Base-by-base conservation (phyloP, 2,329 filamentous ascomycete genomes). In the Xylaria sp. region DNA sequence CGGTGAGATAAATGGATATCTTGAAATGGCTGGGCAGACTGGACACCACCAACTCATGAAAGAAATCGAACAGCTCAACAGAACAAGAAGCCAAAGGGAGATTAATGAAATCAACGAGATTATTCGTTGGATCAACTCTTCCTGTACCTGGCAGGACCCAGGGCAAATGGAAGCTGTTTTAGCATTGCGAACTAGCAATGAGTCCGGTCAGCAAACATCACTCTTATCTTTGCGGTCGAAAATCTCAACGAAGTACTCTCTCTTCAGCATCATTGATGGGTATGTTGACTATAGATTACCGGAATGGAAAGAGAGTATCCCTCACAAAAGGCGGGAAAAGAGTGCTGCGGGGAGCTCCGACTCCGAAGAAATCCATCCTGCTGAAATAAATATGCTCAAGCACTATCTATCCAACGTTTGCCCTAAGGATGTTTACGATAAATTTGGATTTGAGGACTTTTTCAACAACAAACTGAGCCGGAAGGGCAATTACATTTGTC, bases 91-190 rank as follows among this genome's bases (percentile, higher is more conserved):
- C 10, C 3, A 31, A 9, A 56, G 15, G 5, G 53, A 56, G 31
- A 56, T 56, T 23, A 17, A n/a, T 20, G 53, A 56, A 56, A 56
- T 56, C 17, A 56, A 56, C 20, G 53, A 56, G 53, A 56, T 56
- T 56, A 56, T 56, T 23, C 53, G 31, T 36, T 56, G 53, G 53
- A 20, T 56, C 20, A 56, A 56, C n/a, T 56, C 17, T 28, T 56
- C 31, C 28, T 6, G n/a, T n/a, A 1, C 15, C 11, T 31, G 23
- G 48, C 23, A 28, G 4, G 26, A 13, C 23, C 53, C 53, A 20
- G 38, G 31, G 4, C 4, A 38, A 23, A 56, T 56, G 53, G 53
- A 56, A n/a, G 53, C 31, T 20, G 53, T 33, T 3, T n/a, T 56
- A 15, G 33, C 53, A 56, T 56, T 56, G 31, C 53, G 53, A 56